phyloP scores from a whole-genome alignment of 2,329 filamentous ascomycete species.

The Hymenoscyphus albidus region DNA sequence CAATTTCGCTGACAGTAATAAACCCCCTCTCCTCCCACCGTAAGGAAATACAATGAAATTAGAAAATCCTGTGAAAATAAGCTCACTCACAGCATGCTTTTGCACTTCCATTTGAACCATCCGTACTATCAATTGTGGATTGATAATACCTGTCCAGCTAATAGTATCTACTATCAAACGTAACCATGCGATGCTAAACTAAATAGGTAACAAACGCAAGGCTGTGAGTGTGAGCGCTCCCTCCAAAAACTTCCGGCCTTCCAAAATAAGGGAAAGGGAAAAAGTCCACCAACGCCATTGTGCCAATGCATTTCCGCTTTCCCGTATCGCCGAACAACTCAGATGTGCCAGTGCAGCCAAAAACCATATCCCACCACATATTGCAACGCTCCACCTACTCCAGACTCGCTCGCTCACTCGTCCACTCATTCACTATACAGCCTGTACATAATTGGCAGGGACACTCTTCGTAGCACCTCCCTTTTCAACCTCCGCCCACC shows the following conservation, averaged over 20 bases:
- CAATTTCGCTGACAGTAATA: too few relatives aligned
- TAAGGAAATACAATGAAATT: too few relatives aligned
- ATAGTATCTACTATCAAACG: neutral
- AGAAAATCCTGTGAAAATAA: too few relatives aligned
- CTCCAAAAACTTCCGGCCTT: neutral
- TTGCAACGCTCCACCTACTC: neutral
- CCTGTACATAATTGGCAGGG: constrained; percentile 87
- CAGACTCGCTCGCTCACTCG: neutral
- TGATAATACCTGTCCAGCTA: too few relatives aligned
- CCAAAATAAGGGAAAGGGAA: neutral
- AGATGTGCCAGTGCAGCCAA: neutral
- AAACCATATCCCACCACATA: neutral
- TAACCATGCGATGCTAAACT: neutral
- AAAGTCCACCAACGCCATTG: neutral
- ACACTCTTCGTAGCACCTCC: constrained; percentile 84
- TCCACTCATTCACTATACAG: constrained; percentile 17
- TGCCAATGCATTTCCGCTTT: constrained; percentile 1
- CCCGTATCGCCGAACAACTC: neutral
- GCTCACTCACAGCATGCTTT: too few relatives aligned
- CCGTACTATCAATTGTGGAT: too few relatives aligned
- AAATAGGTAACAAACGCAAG: constrained; percentile 1
- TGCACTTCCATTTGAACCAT: too few relatives aligned
- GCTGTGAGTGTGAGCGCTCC: neutral
- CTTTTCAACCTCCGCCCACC: constrained; percentile 95
- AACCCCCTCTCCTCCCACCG: too few relatives aligned